Percentiles rank a stretch among this genome's conserved stretches.
Conservation (phyloP, 192 early-diverging fungal species). For the Geranomyces michiganensis region DNA sequence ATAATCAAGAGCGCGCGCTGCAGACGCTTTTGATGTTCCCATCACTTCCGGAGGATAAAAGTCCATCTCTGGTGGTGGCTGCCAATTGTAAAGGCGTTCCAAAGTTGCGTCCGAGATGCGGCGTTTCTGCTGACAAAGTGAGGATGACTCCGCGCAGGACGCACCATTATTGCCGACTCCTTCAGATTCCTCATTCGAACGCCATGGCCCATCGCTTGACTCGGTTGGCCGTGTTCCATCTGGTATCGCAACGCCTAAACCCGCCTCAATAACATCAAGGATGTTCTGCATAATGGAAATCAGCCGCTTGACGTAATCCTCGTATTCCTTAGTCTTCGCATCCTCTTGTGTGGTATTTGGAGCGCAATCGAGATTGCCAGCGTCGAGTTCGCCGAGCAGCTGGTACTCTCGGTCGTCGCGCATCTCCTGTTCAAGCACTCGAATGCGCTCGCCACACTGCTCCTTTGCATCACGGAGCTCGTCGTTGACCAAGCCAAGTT, state of each 20-base stretch:
- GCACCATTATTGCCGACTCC: background rate
- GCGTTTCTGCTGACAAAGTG: background rate
- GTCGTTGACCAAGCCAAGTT: conserved; percentile 74
- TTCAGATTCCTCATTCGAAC: background rate
- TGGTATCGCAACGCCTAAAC: conserved; percentile 34
- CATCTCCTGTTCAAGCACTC: conserved; percentile 42
- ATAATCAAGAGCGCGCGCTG: conserved; percentile 18
- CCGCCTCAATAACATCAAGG: conserved; percentile 36
- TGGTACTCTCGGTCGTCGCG: conserved; percentile 24
- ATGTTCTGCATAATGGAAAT: conserved; percentile 24
- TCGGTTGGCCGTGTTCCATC: conserved; percentile 1
- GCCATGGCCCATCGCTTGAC: background rate
- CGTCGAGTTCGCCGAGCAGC: conserved; percentile 4
- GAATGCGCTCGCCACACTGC: conserved; percentile 44
- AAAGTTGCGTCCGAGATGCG: background rate
- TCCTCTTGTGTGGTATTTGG: background rate
- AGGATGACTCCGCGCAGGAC: background rate
- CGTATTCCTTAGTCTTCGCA: background rate
- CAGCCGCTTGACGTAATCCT: conserved; percentile 43
- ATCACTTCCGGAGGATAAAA: conserved; percentile 44
- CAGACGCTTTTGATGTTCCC: conserved; percentile 17
- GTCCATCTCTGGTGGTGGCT: conserved; percentile 39
- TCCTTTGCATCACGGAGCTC: conserved; percentile 60
- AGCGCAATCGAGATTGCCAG: background rate
- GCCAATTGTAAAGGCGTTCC: conserved; percentile 32